Percentiles rank a stretch among this genome's conserved stretches.
Conservation (phyloP, 768 basidiomycete species). For the Tricholoma hemisulphureum region DNA sequence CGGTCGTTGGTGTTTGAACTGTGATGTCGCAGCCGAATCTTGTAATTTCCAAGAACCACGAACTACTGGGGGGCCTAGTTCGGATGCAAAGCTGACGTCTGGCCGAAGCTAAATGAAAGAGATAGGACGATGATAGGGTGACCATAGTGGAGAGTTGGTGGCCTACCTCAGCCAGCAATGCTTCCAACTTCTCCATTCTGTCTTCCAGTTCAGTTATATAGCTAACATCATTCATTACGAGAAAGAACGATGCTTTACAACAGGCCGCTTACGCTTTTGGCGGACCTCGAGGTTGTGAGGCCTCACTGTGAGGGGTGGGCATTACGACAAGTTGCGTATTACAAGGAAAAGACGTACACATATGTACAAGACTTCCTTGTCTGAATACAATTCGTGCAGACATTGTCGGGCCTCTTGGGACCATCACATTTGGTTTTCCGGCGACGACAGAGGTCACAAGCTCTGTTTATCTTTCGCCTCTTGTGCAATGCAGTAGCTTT, state of each 20-base stretch:
- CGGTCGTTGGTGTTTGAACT: slow-evolving; percentile 1
- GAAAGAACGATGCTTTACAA: neutral
- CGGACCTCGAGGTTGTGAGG: slow-evolving; percentile 63
- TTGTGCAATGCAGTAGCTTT: slow-evolving; percentile 21
- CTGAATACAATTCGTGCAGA: slow-evolving; percentile 59
- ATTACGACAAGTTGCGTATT: neutral
- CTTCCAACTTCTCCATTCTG: slow-evolving; percentile 54
- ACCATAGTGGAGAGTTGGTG: neutral
- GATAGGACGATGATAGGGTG: neutral
- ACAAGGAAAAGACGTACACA: slow-evolving; percentile 39
- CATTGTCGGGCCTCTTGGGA: slow-evolving; percentile 45
- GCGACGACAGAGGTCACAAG: slow-evolving; percentile 59
- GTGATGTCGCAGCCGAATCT: neutral
- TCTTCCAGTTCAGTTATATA: slow-evolving; percentile 62
- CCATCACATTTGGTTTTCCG: slow-evolving; percentile 65
- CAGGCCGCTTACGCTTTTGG: slow-evolving; percentile 57
- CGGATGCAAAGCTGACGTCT: slow-evolving; percentile 56
- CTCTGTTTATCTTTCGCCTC: slow-evolving; percentile 51
- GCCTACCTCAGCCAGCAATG: slow-evolving; percentile 51
- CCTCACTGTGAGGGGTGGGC: slow-evolving; percentile 41
- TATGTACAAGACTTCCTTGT: slow-evolving; percentile 57
- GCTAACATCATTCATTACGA: slow-evolving; percentile 25
- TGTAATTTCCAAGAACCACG: slow-evolving; percentile 63
- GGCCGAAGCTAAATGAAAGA: slow-evolving; percentile 53
- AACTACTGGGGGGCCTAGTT: slow-evolving; percentile 60